These are phyloP conservation scores for Pythium chondricola DNA, from an alignment of 352 stramenopile genomes.

Conservation along the genomic window DNA sequence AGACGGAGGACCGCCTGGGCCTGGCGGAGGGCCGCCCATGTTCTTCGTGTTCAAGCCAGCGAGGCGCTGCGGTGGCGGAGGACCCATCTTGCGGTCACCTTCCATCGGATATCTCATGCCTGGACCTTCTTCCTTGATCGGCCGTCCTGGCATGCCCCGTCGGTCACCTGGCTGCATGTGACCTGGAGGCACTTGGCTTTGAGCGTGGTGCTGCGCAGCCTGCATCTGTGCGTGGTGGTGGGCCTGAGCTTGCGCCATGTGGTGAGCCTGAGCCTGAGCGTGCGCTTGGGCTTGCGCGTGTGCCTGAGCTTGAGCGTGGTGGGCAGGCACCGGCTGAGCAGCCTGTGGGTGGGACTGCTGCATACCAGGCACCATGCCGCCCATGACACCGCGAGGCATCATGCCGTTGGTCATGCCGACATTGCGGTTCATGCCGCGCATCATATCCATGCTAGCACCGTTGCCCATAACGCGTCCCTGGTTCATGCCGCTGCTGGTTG, in stretches of 20 bases:
- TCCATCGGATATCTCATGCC: conserved; percentile 63
- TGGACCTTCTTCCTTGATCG: conserved; percentile 62
- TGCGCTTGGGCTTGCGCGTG: conserved; percentile 51
- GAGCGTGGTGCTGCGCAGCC: conserved; percentile 25
- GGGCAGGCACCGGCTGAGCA: conserved; percentile 42
- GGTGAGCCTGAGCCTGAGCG: conserved; percentile 59
- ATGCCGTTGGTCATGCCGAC: conserved; percentile 54
- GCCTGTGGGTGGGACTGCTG: conserved; percentile 47
- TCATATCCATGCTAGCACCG: conserved; percentile 61
- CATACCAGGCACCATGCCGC: conserved; percentile 60
- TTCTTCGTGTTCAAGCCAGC: conserved; percentile 73
- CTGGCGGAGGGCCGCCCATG: conserved; percentile 40
- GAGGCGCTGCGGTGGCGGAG: conserved; percentile 43
- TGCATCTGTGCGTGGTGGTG: conserved; percentile 47
- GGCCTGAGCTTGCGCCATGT: conserved; percentile 32
- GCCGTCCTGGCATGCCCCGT: conserved; percentile 49
- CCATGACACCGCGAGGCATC: conserved; percentile 63
- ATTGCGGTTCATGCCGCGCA: conserved; percentile 53
- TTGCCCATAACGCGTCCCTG: conserved; percentile 29
- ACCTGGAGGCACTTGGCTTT: conserved; percentile 20
- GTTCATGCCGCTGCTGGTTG: conserved; percentile 39
- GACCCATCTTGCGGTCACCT: conserved; percentile 52
- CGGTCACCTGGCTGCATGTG: conserved; percentile 56
- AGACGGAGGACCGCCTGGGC: conserved; percentile 22
- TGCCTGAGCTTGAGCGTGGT: conserved; percentile 36